These are phyloP conservation scores for Trametes cubensis DNA, from an alignment of 768 basidiomycete genomes.

Conservation along the genomic window DNA sequence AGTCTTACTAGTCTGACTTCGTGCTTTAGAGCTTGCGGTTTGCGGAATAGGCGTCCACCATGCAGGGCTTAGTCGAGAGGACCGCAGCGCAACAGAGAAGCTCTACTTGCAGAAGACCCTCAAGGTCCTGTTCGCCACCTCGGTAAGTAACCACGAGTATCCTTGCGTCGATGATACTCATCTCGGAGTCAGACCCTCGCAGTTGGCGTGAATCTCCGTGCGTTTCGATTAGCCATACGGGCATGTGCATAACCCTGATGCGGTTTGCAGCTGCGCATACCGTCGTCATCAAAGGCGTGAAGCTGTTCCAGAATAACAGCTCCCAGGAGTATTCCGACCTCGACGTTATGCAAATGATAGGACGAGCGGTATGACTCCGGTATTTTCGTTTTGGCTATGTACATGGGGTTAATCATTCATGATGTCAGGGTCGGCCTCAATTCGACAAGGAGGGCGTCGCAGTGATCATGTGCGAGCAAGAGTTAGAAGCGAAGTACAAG, in stretches of 20 bases:
- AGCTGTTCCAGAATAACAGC: conserved; percentile 68
- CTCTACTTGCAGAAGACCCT: conserved; percentile 67
- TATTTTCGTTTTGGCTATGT: not conserved
- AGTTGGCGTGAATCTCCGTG: conserved; percentile 94
- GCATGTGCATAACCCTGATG: not conserved
- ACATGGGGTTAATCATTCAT: not conserved
- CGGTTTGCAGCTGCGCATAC: conserved; percentile 77
- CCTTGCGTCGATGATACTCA: not conserved
- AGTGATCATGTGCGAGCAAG: conserved; percentile 78
- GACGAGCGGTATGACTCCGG: conserved; percentile 69
- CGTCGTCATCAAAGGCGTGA: conserved; percentile 92
- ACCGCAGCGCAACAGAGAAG: conserved; percentile 74
- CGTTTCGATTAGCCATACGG: conserved; percentile 31
- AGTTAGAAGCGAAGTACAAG: conserved; percentile 72
- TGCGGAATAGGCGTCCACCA: conserved; percentile 90
- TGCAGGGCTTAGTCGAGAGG: conserved; percentile 77
- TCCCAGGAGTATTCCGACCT: conserved; percentile 87
- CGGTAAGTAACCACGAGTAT: conserved; percentile 50
- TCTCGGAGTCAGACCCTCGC: conserved; percentile 74
- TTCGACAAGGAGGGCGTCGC: conserved; percentile 87
- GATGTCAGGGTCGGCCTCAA: conserved; percentile 78
- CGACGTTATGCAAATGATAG: conserved; percentile 96
- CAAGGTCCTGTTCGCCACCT: conserved; percentile 78
- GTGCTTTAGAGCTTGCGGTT: conserved; percentile 56
- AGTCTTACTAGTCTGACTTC: not conserved